Percentiles rank a stretch among this genome's conserved stretches.
These are phyloP conservation scores for Isatis lusitanica DNA, from an alignment of 441 rosid species.

Conservation along the genomic window DNA sequence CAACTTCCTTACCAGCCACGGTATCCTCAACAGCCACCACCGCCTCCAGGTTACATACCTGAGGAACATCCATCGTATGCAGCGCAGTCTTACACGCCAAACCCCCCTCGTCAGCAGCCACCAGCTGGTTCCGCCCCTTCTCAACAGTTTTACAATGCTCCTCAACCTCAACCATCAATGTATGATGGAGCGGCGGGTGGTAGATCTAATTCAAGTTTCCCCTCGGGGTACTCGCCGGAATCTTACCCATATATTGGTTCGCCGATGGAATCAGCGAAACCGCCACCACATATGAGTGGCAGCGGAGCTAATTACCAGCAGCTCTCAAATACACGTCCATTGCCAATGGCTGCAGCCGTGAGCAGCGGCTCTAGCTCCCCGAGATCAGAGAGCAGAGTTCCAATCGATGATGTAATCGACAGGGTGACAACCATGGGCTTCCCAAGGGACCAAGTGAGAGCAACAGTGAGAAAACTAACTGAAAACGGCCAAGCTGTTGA, in stretches of 20 bases:
- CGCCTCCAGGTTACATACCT: conserved; percentile 48
- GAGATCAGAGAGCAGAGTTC: conserved; percentile 72
- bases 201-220: conserved; percentile 33
- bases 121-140: conserved; percentile 55
- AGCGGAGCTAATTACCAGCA: conserved; percentile 65
- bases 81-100: conserved; percentile 58
- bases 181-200: conserved; percentile 36
- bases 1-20: conserved; percentile 40
- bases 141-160: conserved; percentile 53
- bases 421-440: conserved; percentile 79
- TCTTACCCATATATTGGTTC: neutral
- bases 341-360: conserved; percentile 59
- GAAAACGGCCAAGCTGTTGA: conserved; percentile 84
- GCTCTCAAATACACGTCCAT: conserved; percentile 61
- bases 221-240: neutral
- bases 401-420: conserved; percentile 77
- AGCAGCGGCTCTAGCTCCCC: conserved; percentile 51
- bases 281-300: conserved; percentile 27
- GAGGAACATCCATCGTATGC: conserved; percentile 47
- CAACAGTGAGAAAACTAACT: conserved; percentile 64
- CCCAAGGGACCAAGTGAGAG: conserved; percentile 77
- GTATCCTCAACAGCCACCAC: conserved; percentile 44
- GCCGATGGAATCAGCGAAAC: conserved; percentile 6
- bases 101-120: conserved; percentile 43
- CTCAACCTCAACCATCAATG: conserved; percentile 29